Percentiles rank a stretch among this genome's conserved stretches.
phyloP scores from a whole-genome alignment of 179 eudicot genomes.

The Actinidia polygama region DNA sequence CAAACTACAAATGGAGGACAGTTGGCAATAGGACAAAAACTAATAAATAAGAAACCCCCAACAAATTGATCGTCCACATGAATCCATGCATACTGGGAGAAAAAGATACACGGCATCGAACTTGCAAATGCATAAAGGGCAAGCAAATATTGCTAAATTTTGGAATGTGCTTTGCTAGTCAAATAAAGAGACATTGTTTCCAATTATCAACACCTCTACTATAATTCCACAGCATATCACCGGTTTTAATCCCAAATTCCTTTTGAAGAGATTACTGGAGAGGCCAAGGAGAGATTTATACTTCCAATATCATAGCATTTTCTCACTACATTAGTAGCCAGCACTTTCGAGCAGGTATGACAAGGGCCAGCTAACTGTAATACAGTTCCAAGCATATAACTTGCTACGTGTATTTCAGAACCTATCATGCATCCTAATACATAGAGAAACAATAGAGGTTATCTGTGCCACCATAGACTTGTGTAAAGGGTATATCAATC shows the following conservation, averaged over 20 bases:
- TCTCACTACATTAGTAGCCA: not conserved
- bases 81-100: not conserved
- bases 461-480: not conserved
- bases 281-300: constrained; percentile 16
- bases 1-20: not conserved
- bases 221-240: constrained; percentile 96
- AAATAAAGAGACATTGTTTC: not conserved
- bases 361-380: not conserved
- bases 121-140: not conserved
- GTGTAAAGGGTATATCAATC: no score
- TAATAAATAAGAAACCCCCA: not conserved
- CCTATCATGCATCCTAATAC: not conserved
- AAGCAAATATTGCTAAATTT: not conserved
- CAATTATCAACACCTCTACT: constrained; percentile 87
- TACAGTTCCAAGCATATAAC: constrained; percentile 8
- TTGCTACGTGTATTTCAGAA: not conserved
- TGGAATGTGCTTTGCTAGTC: not conserved
- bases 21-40: not conserved
- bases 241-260: constrained; percentile 88
- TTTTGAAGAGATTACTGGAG: constrained; percentile 82
- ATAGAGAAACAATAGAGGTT: not conserved
- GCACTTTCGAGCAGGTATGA: not conserved
- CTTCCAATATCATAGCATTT: not conserved
- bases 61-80: not conserved
- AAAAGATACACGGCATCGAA: constrained; percentile 11